phyloP scores from a whole-genome alignment of 2,329 filamentous ascomycete species.

The Pseudonectria foliicola region DNA sequence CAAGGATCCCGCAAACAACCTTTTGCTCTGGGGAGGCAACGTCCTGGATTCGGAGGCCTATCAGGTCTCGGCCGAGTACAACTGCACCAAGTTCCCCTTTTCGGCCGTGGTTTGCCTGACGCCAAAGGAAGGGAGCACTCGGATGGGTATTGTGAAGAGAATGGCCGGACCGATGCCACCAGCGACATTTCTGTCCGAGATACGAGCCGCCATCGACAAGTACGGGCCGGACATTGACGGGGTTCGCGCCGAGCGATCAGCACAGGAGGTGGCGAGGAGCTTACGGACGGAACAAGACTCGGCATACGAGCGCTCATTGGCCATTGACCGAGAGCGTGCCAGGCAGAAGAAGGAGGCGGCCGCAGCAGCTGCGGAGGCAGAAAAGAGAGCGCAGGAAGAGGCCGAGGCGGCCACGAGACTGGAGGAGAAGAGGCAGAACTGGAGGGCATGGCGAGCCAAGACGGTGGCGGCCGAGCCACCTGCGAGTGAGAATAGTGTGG shows the following conservation, averaged over 20 bases:
- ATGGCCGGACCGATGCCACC: constrained; percentile 66
- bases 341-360: constrained; percentile 71
- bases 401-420: constrained; percentile 52
- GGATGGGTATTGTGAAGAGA: constrained; percentile 85
- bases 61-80: constrained; percentile 80
- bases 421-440: constrained; percentile 49
- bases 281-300: constrained; percentile 85
- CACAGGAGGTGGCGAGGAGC: constrained; percentile 73
- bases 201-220: constrained; percentile 65
- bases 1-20: constrained; percentile 66
- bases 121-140: constrained; percentile 71
- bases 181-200: constrained; percentile 64
- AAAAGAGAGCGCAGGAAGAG: constrained; percentile 52
- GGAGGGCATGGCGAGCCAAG: constrained; percentile 72
- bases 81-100: constrained; percentile 90
- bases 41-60: constrained; percentile 91
- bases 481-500: constrained; percentile 54
- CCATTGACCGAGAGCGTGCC: constrained; percentile 78
- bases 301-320: constrained; percentile 87
- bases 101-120: constrained; percentile 81
- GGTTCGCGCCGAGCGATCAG: constrained; percentile 67
- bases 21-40: constrained; percentile 88
- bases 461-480: constrained; percentile 63
- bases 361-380: constrained; percentile 59
- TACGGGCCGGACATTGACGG: constrained; percentile 69